Base-by-base conservation (phyloP, 176 grass and related monocot genomes). In the Luzula sylvatica region DNA sequence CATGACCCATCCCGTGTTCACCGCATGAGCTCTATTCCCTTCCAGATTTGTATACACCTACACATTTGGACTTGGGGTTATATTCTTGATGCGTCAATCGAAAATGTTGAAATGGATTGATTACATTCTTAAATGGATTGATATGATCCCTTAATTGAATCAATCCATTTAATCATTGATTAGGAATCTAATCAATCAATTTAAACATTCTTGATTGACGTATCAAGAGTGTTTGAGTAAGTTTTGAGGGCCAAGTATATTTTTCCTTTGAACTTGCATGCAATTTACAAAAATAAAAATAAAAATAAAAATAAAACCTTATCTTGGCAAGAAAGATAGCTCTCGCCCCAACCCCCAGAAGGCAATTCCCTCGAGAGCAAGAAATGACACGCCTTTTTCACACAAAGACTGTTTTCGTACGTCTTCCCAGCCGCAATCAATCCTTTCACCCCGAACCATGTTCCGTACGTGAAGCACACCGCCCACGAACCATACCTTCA, bases 271-370 rank as follows among this genome's bases (percentile, higher is more conserved):
- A n/a, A n/a, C n/a, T n/a, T n/a, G n/a, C n/a, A n/a, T n/a, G n/a
- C n/a, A n/a, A n/a, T n/a, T n/a, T n/a, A n/a, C n/a, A n/a, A n/a
- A 71, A 51, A 8, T 18, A 72, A 30, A 15, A 19, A 32, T 53
- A 23, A 48, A 65, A 29, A 47, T 11, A 40, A 53, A 29, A 32
- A 63, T 15, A 20, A 35, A 58, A 89, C 92, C 81, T 96, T 83
- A 63, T 96, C 71, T 79, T 89, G 85, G 67, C 71, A 96, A 7
- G 92, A 96, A 48, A 96, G 65, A 74, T 96, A 96, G 68, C 85
- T 96, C 76, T 96, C 92, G 44, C 92, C 92, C 92, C 92, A 96
- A 29, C 85, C 92, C 71, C 92, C 92, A 1, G 69, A 82, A 65
- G 92, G 56, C 50, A 86, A 75, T 49, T 96, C 72, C 70, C 89